Evolutionary conservation across 345 rosid species (phyloP), one percentile per base, ranked within the genome.

Genomic region (Brassica nigra): DNA sequence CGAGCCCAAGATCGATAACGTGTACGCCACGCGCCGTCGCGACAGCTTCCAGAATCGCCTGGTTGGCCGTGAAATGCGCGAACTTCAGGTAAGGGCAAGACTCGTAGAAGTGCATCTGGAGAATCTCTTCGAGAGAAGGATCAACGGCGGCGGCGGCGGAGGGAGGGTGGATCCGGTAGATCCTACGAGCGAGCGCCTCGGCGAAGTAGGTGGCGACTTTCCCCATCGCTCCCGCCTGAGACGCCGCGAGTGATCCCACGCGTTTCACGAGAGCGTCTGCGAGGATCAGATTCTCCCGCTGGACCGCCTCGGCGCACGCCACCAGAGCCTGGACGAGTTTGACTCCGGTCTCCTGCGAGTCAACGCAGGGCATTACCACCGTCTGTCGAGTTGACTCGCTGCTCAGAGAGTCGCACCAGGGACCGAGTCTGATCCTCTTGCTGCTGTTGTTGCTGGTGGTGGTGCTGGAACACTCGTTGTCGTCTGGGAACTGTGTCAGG

Each of bases 51-150:
- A 94, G 81, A 30, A 94, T 92, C 8, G 98, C 98, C 44, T 94
- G 98, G 64, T 94, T 94, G 6, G 98, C 96, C 1, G 98, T 94
- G 85, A 92, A 94, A 80, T 94, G 98, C 1, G 98, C 94, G 85
- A 92, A 92, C 82, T 92, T 94, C 67, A 94, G 84, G 81, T 90
- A 92, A 2, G 97, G 97, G 52, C 88, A 87, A 0, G 98, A 91
- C 82, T 93, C 95, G 86, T 91, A 93, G 78, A 86, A 91, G 75
- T 91, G 89, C 79, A 87, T 91, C 71, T 88, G 85, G 47, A 93
- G 78, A 71, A 91, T 66, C 77, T 89, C 97, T 78, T 77, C 79
- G 23, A 84, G 76, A 0, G 86, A 80, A 16, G 66, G 76, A 27
- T 71, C 78, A 65, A 49, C 44, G 27, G n/a, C 71, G 64, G 55